These are phyloP conservation scores for Pyricularia sp. DNA, from an alignment of 2,329 filamentous ascomycete genomes.

Conservation along the genomic window DNA sequence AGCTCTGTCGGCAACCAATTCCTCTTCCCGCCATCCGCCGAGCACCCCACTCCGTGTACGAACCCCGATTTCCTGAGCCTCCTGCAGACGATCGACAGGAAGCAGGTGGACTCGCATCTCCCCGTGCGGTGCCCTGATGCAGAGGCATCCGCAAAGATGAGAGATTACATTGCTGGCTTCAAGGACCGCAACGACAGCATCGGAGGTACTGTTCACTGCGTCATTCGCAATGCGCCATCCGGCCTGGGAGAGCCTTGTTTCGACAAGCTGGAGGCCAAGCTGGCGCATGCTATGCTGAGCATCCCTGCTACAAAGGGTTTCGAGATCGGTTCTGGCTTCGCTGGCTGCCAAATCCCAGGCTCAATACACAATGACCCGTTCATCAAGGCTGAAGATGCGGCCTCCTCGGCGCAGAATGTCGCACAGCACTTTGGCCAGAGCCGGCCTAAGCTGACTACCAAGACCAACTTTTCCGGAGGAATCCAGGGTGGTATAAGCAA, in stretches of 20 bases:
- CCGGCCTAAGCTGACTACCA: conserved; percentile 60
- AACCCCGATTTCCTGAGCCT: conserved; percentile 71
- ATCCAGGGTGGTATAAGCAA: conserved; percentile 95
- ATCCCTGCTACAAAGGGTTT: conserved; percentile 95
- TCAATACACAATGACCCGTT: conserved; percentile 90
- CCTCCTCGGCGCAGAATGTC: background rate
- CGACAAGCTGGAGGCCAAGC: conserved; percentile 83
- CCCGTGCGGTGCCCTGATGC: conserved; percentile 76
- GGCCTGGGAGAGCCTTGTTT: conserved; percentile 91
- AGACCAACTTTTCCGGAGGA: conserved; percentile 89
- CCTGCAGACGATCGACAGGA: conserved; percentile 57
- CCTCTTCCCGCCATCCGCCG: conserved; percentile 59
- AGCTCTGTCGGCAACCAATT: conserved; percentile 70
- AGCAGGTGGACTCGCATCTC: conserved; percentile 68
- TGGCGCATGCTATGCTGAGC: conserved; percentile 87
- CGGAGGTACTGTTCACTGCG: conserved; percentile 87
- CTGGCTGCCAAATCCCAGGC: conserved; percentile 71
- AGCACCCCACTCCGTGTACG: conserved; percentile 54
- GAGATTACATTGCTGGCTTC: conserved; percentile 62
- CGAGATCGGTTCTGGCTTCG: conserved; percentile 88
- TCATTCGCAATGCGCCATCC: conserved; percentile 72
- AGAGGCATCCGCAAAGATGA: conserved; percentile 56
- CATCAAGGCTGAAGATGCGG: conserved; percentile 23
- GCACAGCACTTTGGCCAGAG: background rate
- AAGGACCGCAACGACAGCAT: conserved; percentile 75